Evolutionary conservation across 768 basidiomycete genomes (phyloP).

Genomic region (Suillus spraguei): DNA sequence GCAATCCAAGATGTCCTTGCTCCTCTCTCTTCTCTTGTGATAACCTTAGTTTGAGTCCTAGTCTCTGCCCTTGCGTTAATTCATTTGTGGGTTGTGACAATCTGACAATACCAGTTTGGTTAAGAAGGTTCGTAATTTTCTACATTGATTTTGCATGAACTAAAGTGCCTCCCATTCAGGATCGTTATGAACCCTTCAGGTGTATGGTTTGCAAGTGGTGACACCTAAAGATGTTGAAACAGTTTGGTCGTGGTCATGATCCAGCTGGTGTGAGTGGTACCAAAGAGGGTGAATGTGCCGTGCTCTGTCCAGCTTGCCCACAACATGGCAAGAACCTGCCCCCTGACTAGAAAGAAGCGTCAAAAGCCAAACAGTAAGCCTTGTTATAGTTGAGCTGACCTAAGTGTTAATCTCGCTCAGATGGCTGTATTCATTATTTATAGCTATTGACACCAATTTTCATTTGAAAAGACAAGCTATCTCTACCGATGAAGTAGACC

Average conservation of each 20-base stretch:
- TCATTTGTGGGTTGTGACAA: too few species aligned
- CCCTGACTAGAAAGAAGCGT: slow-evolving; percentile 1
- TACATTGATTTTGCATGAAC: not conserved
- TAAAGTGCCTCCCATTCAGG: not conserved
- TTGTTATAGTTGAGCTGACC: not conserved
- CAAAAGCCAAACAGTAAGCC: not conserved
- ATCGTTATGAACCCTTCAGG: slow-evolving; percentile 24
- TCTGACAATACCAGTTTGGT: slow-evolving; percentile 28
- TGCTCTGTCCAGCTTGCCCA: slow-evolving; percentile 12
- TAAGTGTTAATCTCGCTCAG: slow-evolving; percentile 15
- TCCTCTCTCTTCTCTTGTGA: too few species aligned
- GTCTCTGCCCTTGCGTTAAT: too few species aligned
- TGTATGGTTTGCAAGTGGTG: slow-evolving; percentile 22
- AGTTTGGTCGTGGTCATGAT: slow-evolving; percentile 4
- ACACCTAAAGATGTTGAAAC: slow-evolving; percentile 22
- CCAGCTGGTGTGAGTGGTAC: slow-evolving; percentile 4
- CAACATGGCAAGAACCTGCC: slow-evolving; percentile 14
- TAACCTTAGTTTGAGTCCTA: too few species aligned
- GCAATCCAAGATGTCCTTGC: too few species aligned
- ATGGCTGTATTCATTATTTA: slow-evolving; percentile 30
- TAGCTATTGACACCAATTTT: slow-evolving; percentile 38
- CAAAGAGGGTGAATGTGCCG: not conserved
- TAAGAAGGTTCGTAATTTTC: not conserved
- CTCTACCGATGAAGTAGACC: slow-evolving; percentile 29
- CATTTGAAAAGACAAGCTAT: slow-evolving; percentile 28